A percentile compares a stretch with the other conserved stretches of the same genome.
Conservation (phyloP, 768 basidiomycete genomes). For the Serendipita sp. region DNA sequence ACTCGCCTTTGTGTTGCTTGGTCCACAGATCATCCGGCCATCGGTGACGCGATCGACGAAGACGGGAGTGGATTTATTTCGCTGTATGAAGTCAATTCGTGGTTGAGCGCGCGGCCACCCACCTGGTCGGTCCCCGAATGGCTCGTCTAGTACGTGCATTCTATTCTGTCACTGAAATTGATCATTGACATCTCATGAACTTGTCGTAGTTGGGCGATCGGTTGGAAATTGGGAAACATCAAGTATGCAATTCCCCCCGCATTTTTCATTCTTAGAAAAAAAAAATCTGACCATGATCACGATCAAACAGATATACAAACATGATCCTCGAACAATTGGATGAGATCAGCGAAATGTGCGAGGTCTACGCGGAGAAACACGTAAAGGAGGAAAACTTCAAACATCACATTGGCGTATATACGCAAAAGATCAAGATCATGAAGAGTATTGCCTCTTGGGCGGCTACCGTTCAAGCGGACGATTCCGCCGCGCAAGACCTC, state of each 20-base stretch:
- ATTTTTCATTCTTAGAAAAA: too few relatives aligned
- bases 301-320: not conserved
- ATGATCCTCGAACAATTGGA: not conserved
- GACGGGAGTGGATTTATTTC: constrained; percentile 6
- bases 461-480: not conserved
- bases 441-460: not conserved
- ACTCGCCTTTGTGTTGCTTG: too few relatives aligned
- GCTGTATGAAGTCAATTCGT: constrained; percentile 6
- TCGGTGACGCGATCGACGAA: constrained; percentile 6
- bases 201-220: not conserved
- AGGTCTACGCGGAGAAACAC: not conserved
- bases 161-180: not conserved
- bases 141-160: not conserved
- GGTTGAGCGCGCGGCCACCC: not conserved
- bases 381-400: not conserved
- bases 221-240: not conserved
- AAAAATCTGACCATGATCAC: not conserved
- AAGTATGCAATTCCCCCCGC: not conserved
- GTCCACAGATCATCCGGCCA: constrained; percentile 5
- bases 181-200: not conserved
- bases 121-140: not conserved
- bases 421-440: not conserved
- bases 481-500: not conserved
- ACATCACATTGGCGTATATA: not conserved
- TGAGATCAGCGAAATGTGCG: not conserved